phyloP scores from a whole-genome alignment of 495 filamentous ascomycete genomes.

The Podospora appendiculata region DNA sequence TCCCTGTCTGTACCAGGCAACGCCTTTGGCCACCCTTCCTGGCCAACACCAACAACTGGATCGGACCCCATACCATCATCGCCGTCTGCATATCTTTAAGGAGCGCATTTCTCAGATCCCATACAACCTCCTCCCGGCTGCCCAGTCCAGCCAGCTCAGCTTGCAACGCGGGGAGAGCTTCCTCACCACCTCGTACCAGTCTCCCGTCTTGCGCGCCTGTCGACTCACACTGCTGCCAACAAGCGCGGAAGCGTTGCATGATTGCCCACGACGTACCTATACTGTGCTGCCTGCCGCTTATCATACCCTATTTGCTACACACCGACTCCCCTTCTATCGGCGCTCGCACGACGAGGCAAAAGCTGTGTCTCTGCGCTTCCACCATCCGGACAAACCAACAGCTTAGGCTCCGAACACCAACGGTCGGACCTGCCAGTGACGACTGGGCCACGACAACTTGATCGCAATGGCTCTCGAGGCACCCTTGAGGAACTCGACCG shows the following conservation, averaged over 20 bases:
- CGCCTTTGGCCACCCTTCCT: neutral
- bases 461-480: constrained; percentile 52
- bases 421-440: too few relatives aligned
- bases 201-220: constrained; percentile 1
- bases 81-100: too few relatives aligned
- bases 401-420: too few relatives aligned
- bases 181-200: neutral
- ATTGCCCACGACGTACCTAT: constrained; percentile 1
- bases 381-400: neutral
- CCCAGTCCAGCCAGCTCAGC: neutral
- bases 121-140: neutral
- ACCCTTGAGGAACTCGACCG: constrained; percentile 45
- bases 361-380: neutral
- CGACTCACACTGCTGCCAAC: constrained; percentile 1
- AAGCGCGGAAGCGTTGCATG: neutral
- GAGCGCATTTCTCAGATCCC: neutral
- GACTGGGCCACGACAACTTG: neutral
- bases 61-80: too few relatives aligned
- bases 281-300: constrained; percentile 7
- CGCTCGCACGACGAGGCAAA: neutral
- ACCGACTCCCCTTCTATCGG: neutral
- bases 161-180: constrained; percentile 1
- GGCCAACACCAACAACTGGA: neutral
- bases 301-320: neutral
- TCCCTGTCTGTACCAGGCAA: neutral